A percentile compares a stretch with the other conserved stretches of the same genome.
Conservation (phyloP, 805 yeast genomes). For the Cyberlindnera saturnus region DNA sequence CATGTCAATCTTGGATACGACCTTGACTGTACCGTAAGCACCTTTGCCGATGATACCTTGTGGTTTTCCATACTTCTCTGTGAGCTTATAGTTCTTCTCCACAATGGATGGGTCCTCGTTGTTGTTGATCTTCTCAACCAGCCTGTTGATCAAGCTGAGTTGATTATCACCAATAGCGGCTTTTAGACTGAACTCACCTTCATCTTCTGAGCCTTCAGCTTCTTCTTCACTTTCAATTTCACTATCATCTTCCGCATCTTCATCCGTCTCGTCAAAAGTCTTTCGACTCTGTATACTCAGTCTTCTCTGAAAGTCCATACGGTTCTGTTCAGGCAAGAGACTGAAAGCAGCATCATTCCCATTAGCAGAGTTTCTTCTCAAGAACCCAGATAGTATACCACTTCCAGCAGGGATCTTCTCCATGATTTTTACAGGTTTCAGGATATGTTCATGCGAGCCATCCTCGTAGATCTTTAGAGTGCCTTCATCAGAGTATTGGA, state of each 20-base stretch:
- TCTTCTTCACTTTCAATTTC: constrained; percentile 8
- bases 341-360: constrained; percentile 22
- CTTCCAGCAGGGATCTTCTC: constrained; percentile 18
- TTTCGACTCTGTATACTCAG: constrained; percentile 22
- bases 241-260: constrained; percentile 6
- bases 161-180: constrained; percentile 48
- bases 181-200: constrained; percentile 6
- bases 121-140: constrained; percentile 41
- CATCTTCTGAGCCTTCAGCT: constrained; percentile 26
- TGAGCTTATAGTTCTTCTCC: constrained; percentile 28
- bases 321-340: constrained; percentile 23
- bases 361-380: constrained; percentile 10
- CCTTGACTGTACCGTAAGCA: constrained; percentile 94
- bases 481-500: constrained; percentile 10
- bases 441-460: constrained; percentile 21
- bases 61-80: constrained; percentile 44
- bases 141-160: constrained; percentile 39
- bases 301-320: constrained; percentile 24
- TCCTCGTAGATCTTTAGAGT: constrained; percentile 16
- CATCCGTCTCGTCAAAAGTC: constrained; percentile 17
- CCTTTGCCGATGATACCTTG: constrained; percentile 80
- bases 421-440: constrained; percentile 17
- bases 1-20: constrained; percentile 88
- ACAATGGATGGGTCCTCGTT: constrained; percentile 17
- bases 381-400: constrained; percentile 21